phyloP scores from a whole-genome alignment of 176 grass and related monocot genomes.

The Hordeum marinum region DNA sequence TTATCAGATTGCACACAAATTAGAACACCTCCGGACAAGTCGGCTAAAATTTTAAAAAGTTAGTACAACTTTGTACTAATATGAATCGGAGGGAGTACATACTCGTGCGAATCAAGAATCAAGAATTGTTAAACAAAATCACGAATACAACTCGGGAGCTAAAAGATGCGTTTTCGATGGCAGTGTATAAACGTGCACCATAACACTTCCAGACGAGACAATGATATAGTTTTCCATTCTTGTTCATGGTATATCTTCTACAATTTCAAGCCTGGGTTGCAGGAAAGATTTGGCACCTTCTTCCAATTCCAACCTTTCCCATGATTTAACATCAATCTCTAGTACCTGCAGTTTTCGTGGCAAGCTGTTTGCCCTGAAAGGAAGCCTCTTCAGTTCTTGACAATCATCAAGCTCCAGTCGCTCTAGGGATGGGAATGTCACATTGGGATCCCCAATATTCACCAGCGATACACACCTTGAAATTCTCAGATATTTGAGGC shows the following conservation, averaged over 20 bases:
- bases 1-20: too few species aligned
- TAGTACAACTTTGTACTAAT: too few species aligned
- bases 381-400: background rate
- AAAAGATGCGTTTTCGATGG: background rate
- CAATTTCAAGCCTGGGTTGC: background rate
- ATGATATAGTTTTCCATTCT: background rate
- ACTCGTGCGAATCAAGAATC: too few species aligned
- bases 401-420: background rate
- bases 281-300: background rate
- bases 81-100: too few species aligned
- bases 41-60: too few species aligned
- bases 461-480: fast-evolving
- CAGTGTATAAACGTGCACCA: background rate
- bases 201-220: background rate
- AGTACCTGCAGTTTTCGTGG: background rate
- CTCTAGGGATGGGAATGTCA: background rate
- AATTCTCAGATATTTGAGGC: background rate
- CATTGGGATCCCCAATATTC: background rate
- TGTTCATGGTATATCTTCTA: background rate
- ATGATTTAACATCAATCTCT: background rate
- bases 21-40: too few species aligned
- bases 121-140: too few species aligned
- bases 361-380: background rate
- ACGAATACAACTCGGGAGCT: too few species aligned
- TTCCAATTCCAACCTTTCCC: background rate